These are phyloP conservation scores for Sphaerulina musiva DNA, from an alignment of 2,329 filamentous ascomycete genomes.

Conservation along the genomic window DNA sequence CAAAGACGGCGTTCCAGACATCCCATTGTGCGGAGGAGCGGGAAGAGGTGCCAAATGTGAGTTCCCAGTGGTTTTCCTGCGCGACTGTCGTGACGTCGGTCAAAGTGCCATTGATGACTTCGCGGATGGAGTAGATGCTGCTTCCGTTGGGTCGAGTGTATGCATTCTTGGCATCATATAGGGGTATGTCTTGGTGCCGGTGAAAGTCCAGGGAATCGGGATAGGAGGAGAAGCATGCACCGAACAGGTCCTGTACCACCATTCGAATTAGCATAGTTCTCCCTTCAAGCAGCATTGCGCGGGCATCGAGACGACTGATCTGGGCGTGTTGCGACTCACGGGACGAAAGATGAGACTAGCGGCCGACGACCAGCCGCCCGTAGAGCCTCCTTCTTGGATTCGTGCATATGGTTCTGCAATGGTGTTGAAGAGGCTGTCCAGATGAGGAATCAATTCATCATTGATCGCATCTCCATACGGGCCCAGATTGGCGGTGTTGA, in stretches of 20 bases:
- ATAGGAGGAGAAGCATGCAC: slow-evolving; percentile 35
- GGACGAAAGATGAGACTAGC: slow-evolving; percentile 36
- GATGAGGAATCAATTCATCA: slow-evolving; percentile 35
- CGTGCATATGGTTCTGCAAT: slow-evolving; percentile 35
- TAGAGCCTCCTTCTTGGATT: slow-evolving; percentile 36
- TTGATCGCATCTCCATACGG: slow-evolving; percentile 38
- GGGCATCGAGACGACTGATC: neutral
- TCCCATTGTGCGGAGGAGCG: slow-evolving; percentile 36
- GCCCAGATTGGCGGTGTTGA: slow-evolving; percentile 37
- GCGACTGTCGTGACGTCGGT: slow-evolving; percentile 20
- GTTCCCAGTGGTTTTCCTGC: slow-evolving; percentile 32
- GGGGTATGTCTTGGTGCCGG: slow-evolving; percentile 34
- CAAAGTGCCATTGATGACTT: slow-evolving; percentile 24
- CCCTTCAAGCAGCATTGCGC: neutral
- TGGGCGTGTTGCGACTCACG: neutral
- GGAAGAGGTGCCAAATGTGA: slow-evolving; percentile 33
- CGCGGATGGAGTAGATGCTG: slow-evolving; percentile 31
- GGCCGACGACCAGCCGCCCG: slow-evolving; percentile 36
- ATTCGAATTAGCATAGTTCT: neutral
- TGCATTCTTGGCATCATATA: slow-evolving; percentile 32
- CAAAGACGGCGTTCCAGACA: slow-evolving; percentile 36
- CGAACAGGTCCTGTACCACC: slow-evolving; percentile 31
- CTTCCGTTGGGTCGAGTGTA: slow-evolving; percentile 24
- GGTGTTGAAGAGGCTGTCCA: slow-evolving; percentile 34
- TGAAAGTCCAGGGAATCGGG: slow-evolving; percentile 37